phyloP scores from a whole-genome alignment of 345 rosid genomes.

The Lepidium africanum region DNA sequence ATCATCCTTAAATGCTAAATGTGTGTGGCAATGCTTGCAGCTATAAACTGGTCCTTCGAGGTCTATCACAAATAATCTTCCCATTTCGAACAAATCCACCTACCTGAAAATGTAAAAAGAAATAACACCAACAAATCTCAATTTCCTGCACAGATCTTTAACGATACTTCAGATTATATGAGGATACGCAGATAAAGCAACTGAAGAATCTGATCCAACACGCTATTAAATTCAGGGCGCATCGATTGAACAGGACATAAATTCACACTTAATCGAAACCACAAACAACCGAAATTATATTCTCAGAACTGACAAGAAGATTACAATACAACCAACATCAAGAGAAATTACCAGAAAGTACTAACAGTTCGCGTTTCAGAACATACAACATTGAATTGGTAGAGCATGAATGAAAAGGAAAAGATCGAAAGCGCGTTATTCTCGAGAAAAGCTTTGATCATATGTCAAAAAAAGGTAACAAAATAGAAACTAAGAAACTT shows the following conservation, averaged over 20 bases:
- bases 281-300: neutral
- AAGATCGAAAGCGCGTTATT: neutral
- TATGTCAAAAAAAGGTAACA: constrained; percentile 1
- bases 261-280: neutral
- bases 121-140: neutral
- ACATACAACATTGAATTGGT: neutral
- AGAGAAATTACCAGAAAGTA: constrained; percentile 7
- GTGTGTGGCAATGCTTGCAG: constrained; percentile 73
- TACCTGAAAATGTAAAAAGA: neutral
- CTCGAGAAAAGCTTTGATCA: constrained; percentile 11
- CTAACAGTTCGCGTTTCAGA: neutral
- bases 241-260: neutral
- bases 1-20: constrained; percentile 46
- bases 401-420: neutral
- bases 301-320: neutral
- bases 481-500: constrained; percentile 8
- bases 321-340: neutral
- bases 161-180: neutral
- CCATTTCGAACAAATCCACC: constrained; percentile 40
- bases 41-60: constrained; percentile 56
- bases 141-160: constrained; percentile 5
- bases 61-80: constrained; percentile 49
- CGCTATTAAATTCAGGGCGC: neutral
- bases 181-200: neutral
- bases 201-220: neutral